Evolutionary conservation across 306 rosid genomes (phyloP).

Genomic region (Leucaena leucocephala): DNA sequence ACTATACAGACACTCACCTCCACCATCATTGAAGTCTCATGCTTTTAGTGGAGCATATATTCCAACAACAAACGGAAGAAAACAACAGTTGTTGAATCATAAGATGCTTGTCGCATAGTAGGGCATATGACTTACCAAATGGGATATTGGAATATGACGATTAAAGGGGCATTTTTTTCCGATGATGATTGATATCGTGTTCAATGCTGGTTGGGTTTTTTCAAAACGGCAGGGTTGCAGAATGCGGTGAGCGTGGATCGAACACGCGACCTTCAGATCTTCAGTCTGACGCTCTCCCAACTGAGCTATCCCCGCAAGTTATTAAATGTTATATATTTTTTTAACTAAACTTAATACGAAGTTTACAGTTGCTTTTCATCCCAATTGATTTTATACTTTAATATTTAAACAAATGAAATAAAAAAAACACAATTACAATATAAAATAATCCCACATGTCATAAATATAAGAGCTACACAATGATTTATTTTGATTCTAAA

Average conservation of each 20-base stretch:
- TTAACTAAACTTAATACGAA: too few species aligned
- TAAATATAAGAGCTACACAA: too few species aligned
- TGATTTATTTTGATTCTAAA: too few species aligned
- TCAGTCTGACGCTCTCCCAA: constrained; percentile 37
- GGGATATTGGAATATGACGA: not conserved
- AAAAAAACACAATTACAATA: too few species aligned
- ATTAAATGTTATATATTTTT: too few species aligned
- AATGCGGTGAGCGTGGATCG: constrained; percentile 33
- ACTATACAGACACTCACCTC: not conserved
- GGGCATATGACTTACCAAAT: not conserved
- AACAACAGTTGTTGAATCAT: not conserved
- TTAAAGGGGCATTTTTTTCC: too few species aligned
- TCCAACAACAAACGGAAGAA: not conserved
- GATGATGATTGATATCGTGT: too few species aligned
- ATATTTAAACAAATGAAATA: too few species aligned
- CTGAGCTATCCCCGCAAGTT: constrained; percentile 29
- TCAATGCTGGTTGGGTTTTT: not conserved
- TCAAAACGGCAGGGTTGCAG: not conserved
- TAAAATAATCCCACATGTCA: too few species aligned
- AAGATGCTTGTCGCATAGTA: not conserved
- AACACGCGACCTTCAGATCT: constrained; percentile 34
- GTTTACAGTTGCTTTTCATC: too few species aligned
- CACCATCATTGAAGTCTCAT: not conserved
- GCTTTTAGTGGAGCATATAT: not conserved
- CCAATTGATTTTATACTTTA: too few species aligned